phyloP scores from a whole-genome alignment of 371 early-diverging fungal species.

The Mucor saturninus region DNA sequence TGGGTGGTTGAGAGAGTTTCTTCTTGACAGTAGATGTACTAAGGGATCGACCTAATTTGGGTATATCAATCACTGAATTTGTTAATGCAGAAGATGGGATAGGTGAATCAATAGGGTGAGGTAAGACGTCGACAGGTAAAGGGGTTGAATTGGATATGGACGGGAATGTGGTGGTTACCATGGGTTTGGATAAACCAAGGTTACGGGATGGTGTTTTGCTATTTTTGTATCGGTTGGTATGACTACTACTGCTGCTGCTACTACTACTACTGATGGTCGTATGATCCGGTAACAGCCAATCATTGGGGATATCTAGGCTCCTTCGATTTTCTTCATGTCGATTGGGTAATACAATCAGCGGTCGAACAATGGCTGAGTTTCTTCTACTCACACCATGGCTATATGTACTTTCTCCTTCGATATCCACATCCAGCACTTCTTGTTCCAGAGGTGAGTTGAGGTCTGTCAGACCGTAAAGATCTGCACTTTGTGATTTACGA shows the following conservation, averaged over 20 bases:
- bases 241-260: not conserved
- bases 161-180: constrained; percentile 52
- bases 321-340: constrained; percentile 30
- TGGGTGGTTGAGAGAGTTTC: constrained; percentile 14
- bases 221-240: constrained; percentile 7
- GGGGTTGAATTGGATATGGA: constrained; percentile 49
- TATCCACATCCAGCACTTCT: constrained; percentile 1
- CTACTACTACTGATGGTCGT: constrained; percentile 10
- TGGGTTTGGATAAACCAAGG: constrained; percentile 37
- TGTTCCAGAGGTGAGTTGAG: constrained; percentile 8
- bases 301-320: constrained; percentile 45
- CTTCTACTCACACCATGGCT: constrained; percentile 25
- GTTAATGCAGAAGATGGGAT: not conserved
- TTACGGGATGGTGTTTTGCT: not conserved
- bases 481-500: constrained; percentile 53
- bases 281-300: constrained; percentile 33
- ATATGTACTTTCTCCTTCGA: constrained; percentile 3
- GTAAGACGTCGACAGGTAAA: constrained; percentile 19
- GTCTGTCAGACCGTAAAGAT: constrained; percentile 31
- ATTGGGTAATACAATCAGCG: constrained; percentile 41
- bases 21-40: constrained; percentile 20
- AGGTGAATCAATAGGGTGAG: not conserved
- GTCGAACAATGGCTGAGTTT: constrained; percentile 43
- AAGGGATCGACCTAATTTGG: constrained; percentile 29
- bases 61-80: constrained; percentile 11